Evolutionary conservation across 495 filamentous ascomycete species (phyloP).

Genomic region (Penicillium macrosclerotiorum): DNA sequence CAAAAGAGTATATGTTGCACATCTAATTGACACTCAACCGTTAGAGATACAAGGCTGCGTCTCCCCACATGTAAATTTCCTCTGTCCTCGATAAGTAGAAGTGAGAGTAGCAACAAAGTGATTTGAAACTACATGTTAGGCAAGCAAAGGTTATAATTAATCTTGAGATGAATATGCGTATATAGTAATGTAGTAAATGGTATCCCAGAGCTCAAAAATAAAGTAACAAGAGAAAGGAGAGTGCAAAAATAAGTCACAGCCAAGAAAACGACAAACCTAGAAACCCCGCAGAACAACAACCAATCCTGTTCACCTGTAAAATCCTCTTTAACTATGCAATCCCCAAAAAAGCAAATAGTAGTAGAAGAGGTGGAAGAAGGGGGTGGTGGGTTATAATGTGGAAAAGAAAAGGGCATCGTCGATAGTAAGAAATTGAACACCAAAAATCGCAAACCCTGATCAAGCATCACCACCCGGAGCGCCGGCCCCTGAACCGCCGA

Average conservation of each 20-base stretch:
- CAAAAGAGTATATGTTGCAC: no score
- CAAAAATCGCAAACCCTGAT: background rate
- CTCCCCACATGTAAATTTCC: no score
- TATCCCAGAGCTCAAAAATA: constrained; percentile 9
- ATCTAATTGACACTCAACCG: no score
- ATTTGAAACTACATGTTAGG: no score
- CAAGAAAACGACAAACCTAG: constrained; percentile 3
- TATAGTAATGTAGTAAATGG: constrained; percentile 13
- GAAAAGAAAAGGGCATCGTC: background rate
- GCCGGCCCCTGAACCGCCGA: constrained; percentile 55
- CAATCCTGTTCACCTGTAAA: constrained; percentile 9
- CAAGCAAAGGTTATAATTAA: background rate
- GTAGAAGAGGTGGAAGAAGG: background rate
- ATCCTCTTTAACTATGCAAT: constrained; percentile 15
- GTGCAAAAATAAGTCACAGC: background rate
- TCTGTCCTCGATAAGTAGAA: no score
- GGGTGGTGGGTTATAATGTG: background rate
- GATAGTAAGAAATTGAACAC: background rate
- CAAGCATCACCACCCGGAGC: constrained; percentile 28
- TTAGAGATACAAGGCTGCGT: no score
- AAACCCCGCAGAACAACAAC: constrained; percentile 6
- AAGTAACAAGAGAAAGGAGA: constrained; percentile 3
- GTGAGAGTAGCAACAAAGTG: no score
- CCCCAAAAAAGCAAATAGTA: constrained; percentile 12
- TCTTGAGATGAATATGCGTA: constrained; percentile 7